Evolutionary conservation across 495 filamentous ascomycete genomes (phyloP), one percentile per base, ranked within the genome.

Genomic region (Tuber umbilicatum): DNA sequence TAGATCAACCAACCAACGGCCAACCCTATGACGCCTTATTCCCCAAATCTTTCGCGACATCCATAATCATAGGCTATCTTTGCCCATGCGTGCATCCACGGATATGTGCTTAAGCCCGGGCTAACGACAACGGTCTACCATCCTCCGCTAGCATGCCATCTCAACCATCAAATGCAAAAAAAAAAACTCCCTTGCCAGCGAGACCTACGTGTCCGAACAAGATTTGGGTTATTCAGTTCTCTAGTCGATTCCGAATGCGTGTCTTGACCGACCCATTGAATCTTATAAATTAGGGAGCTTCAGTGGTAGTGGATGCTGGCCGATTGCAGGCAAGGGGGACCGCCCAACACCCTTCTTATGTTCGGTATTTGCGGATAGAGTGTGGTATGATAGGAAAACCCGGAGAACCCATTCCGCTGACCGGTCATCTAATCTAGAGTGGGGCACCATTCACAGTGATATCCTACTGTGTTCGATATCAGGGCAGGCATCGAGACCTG

Each of bases 1-100:
- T 31, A 64, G 55, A 17, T 35, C 55, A 64, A 35, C 55, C 55
- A 64, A 64, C 55, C 55, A 64, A 35, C 14, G 55, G 12, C 55
- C 27, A 64, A 5, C 27, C 14, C 10, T 35, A 64, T 64, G 55
- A 64, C 55, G 55, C 55, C 55, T 64, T 64, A 64, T 64, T 64
- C 55, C 55, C 55, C 55, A 35, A 64, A 3, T 64, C 55, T 64
- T 64, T 64, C 55, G 55, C 55, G 55, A 64, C 55, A 64, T 64
- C 14, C 55, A 17, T 35, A 17, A 12, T 19, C 55, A 64, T 64
- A 35, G 55, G 55, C 27, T 64, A 27, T 14, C 55, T 35, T 35
- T 64, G 14, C 27, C n/a, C 27, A 35, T 64, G 27, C 27, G 27
- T 16, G 55, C 55, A 64, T 35, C 55, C 27, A 64, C 27, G 14